Evolutionary conservation across 2,329 filamentous ascomycete genomes (phyloP).

Genomic region (Ceratocystis papillata): DNA sequence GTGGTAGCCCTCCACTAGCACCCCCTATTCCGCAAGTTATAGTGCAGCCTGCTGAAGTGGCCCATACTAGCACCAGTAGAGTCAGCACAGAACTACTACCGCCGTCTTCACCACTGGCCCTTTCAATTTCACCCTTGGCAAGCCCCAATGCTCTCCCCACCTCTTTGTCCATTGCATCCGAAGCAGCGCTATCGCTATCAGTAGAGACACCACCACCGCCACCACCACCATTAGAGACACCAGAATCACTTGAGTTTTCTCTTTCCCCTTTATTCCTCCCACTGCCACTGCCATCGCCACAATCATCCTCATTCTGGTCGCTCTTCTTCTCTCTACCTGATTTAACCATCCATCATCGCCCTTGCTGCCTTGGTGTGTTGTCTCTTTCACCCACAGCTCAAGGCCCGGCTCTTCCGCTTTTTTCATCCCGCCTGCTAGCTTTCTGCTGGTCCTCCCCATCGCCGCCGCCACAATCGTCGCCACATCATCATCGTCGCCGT

Average conservation of each 20-base stretch:
- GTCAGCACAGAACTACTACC: too few relatives aligned
- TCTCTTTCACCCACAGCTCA: constrained; percentile 7
- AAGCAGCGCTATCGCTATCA: constrained; percentile 2
- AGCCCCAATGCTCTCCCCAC: background rate
- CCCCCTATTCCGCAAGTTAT: constrained; percentile 1
- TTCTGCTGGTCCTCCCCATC: constrained; percentile 4
- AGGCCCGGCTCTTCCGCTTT: constrained; percentile 22
- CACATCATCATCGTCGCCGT: background rate
- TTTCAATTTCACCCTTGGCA: background rate
- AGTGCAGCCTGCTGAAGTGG: constrained; percentile 5
- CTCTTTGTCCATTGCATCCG: constrained; percentile 2
- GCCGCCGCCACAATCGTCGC: background rate
- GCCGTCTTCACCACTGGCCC: constrained; percentile 3
- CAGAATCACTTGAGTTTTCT: constrained; percentile 23
- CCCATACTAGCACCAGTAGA: background rate
- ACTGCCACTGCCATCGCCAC: constrained; percentile 29
- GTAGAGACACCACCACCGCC: constrained; percentile 26
- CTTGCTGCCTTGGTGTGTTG: constrained; percentile 16
- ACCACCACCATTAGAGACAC: constrained; percentile 25
- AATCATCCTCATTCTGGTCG: constrained; percentile 14
- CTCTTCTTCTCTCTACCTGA: constrained; percentile 19
- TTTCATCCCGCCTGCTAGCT: constrained; percentile 17
- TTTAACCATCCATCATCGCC: background rate
- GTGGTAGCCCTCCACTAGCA: background rate
- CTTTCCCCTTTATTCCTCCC: constrained; percentile 28